Evolutionary conservation across 192 early-diverging fungal genomes (phyloP), one percentile per base, ranked within the genome.

Genomic region (Phycomyces nitens): DNA sequence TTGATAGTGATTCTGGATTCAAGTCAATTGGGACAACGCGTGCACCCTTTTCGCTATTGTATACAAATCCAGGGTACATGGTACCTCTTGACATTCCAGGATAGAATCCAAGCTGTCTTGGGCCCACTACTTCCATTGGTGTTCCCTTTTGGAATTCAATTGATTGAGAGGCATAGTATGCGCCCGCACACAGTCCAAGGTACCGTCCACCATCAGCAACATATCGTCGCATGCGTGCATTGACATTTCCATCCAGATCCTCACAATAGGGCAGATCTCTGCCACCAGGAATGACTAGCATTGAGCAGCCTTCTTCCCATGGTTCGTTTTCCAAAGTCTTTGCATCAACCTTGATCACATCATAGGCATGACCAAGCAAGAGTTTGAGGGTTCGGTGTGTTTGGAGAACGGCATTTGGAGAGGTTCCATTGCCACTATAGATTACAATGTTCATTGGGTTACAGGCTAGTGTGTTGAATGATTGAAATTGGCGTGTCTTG

Each of bases 111-210:
- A 97, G 75, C 50, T 92, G 87, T 27, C 94, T 79, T 10, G 80
- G 60, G 15, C 93, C 94, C 39, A 82, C 66, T 5, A 97, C 90
- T 64, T 89, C 80, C 51, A 87, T 72, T 5, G 71, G 69, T 22
- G 77, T 73, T 5, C 82, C 87, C 0, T 76, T 70, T 75, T 96
- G 90, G 78, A 98, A 96, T 68, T 89, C 88, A 23, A 92, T 86
- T 16, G 73, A 69, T 5, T 68, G 71, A 26, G 80, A 78, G 5
- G 80, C 92, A 71, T 92, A 97, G 73, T 96, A 96, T 2, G 79
- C 83, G 20, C 96, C 97, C 0, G 92, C 94, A 58, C 97, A 96
- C 8, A 99, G 86, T 0, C 97, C 97, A 55, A 94, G 75, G 73
- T 94, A 99, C 21, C 81, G 75, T 1, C 97, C 97, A 51, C 94